These are phyloP conservation scores for Euphorbia lathyris DNA, from an alignment of 345 rosid genomes.

Conservation along the genomic window DNA sequence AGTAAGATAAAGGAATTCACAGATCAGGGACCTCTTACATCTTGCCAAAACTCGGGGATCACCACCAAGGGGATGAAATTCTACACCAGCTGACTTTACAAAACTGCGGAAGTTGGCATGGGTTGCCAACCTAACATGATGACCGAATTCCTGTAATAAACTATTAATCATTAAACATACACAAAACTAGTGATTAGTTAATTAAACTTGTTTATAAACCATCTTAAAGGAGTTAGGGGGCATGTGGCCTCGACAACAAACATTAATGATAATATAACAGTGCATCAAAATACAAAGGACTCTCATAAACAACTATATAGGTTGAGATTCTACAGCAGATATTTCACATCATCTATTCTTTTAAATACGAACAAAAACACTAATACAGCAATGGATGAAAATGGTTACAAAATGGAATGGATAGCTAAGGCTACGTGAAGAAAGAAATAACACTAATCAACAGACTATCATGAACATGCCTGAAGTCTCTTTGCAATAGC, in stretches of 20 bases:
- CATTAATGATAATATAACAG: neutral
- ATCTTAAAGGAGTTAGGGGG: neutral
- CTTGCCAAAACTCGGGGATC: conserved; percentile 95
- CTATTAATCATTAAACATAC: neutral
- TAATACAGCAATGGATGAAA: neutral
- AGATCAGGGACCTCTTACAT: conserved; percentile 60
- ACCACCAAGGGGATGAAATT: conserved; percentile 90
- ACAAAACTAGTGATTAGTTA: neutral
- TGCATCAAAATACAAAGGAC: neutral
- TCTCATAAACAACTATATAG: neutral
- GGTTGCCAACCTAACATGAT: conserved; percentile 91
- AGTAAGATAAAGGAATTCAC: neutral
- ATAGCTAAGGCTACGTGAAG: neutral
- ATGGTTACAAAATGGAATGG: neutral
- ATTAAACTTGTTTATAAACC: neutral
- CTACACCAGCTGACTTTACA: conserved; percentile 81
- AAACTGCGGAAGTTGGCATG: conserved; percentile 80
- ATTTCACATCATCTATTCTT: neutral
- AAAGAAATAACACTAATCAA: conserved; percentile 7
- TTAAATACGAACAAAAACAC: neutral
- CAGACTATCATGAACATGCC: conserved; percentile 39
- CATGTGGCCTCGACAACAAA: neutral
- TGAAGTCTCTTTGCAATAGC: conserved; percentile 97
- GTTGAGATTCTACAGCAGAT: neutral
- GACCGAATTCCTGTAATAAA: conserved; percentile 83